Evolutionary conservation across 208 protist genomes (phyloP).

Genomic region (Trypanosoma scelopori): DNA sequence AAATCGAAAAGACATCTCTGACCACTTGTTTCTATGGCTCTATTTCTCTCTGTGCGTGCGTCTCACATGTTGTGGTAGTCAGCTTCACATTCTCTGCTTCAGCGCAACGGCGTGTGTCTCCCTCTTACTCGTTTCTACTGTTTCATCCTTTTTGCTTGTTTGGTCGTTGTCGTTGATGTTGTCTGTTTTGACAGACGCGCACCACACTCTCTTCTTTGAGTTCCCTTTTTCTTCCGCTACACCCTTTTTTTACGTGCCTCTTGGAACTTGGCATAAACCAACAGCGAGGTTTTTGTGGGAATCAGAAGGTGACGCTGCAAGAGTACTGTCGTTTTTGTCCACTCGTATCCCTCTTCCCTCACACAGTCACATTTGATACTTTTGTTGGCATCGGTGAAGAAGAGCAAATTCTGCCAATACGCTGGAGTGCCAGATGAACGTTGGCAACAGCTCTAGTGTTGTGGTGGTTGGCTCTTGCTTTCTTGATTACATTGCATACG

Average conservation of each 20-base stretch:
- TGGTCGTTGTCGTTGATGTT: neutral
- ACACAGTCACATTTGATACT: neutral
- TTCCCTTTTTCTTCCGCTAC: neutral
- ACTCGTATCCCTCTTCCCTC: neutral
- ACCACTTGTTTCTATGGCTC: neutral
- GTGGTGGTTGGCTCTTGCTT: constrained; percentile 91
- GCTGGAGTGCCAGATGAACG: constrained; percentile 35
- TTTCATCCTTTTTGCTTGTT: constrained; percentile 8
- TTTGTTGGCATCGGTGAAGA: neutral
- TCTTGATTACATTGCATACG: constrained; percentile 90
- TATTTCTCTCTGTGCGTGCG: no score
- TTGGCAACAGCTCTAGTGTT: constrained; percentile 40
- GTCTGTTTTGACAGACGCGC: no score
- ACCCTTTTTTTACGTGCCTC: neutral
- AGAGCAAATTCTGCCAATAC: constrained; percentile 58
- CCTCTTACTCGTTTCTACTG: neutral
- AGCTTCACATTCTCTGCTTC: neutral
- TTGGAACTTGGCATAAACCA: neutral
- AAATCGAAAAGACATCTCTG: no score
- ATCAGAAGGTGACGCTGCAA: neutral
- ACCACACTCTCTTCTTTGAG: no score
- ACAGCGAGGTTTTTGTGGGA: no score
- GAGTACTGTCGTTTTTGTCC: neutral
- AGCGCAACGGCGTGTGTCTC: no score
- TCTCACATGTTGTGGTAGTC: neutral